These are phyloP conservation scores for Hemileccinum rubropunctum DNA, from an alignment of 768 basidiomycete species.

Conservation along the genomic window DNA sequence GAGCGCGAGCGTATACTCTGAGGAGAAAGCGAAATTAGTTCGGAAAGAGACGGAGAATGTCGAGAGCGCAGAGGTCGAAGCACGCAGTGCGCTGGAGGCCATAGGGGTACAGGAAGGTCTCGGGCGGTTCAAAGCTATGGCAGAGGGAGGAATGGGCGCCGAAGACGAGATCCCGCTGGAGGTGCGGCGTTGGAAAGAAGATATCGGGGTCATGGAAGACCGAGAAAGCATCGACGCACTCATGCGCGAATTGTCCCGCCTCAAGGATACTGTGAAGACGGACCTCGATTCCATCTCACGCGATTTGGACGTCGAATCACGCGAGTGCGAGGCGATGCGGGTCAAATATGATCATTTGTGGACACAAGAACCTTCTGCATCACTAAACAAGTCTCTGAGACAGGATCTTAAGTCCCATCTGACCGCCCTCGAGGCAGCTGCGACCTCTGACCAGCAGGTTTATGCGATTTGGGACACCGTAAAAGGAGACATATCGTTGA, in stretches of 20 bases:
- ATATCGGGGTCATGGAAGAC: conserved; percentile 67
- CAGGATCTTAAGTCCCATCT: conserved; percentile 79
- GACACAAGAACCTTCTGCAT: conserved; percentile 82
- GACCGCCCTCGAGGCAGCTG: conserved; percentile 71
- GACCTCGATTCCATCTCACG: conserved; percentile 62
- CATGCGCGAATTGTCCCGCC: conserved; percentile 53
- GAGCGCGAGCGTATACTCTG: conserved; percentile 93
- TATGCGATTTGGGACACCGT: conserved; percentile 68
- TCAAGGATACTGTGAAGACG: conserved; percentile 54
- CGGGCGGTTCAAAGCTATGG: conserved; percentile 66
- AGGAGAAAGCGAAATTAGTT: conserved; percentile 96
- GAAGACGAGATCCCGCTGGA: conserved; percentile 69
- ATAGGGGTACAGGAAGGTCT: conserved; percentile 75
- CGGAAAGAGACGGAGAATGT: conserved; percentile 85
- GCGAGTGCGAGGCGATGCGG: conserved; percentile 85
- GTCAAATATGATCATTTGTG: conserved; percentile 86
- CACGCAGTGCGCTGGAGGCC: conserved; percentile 73
- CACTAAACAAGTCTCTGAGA: conserved; percentile 65
- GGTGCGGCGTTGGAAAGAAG: conserved; percentile 70
- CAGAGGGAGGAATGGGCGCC: conserved; percentile 58
- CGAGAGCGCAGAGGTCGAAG: conserved; percentile 80
- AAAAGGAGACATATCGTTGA: conserved; percentile 56
- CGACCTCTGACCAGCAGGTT: conserved; percentile 76
- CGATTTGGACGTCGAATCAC: conserved; percentile 77
- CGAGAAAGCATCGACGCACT: conserved; percentile 64